Percentiles rank a stretch among this genome's conserved stretches.
phyloP scores from a whole-genome alignment of 148 eudicot species.

The Rheum nobile region DNA sequence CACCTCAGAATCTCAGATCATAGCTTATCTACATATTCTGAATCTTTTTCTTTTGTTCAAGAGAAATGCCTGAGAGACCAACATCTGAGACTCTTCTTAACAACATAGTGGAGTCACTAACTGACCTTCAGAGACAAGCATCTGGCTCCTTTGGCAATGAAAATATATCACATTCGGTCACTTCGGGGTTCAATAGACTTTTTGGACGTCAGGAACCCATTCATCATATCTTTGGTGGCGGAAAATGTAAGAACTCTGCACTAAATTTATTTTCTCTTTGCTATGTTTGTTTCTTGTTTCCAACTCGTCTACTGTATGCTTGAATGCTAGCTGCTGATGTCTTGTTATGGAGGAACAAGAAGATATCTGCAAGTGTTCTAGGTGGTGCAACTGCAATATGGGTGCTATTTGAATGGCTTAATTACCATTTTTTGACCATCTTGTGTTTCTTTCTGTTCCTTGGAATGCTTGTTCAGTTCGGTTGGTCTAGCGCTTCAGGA shows the following conservation, averaged over 20 bases:
- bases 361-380: conserved; percentile 65
- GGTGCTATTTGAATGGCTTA: conserved; percentile 85
- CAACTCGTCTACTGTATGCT: neutral
- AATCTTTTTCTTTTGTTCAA: neutral
- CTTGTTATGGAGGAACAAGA: conserved; percentile 92
- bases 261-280: neutral
- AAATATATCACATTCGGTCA: conserved; percentile 29
- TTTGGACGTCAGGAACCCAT: conserved; percentile 85
- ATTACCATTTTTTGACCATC: conserved; percentile 58
- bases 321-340: conserved; percentile 78
- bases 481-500: conserved; percentile 68
- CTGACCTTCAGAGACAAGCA: conserved; percentile 45
- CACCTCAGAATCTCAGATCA: neutral
- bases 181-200: conserved; percentile 50
- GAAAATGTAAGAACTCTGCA: conserved; percentile 42
- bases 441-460: conserved; percentile 41
- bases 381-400: conserved; percentile 55
- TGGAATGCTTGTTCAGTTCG: conserved; percentile 57
- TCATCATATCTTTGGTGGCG: conserved; percentile 81
- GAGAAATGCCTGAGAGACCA: conserved; percentile 62
- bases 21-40: neutral
- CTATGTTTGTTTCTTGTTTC: neutral
- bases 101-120: conserved; percentile 56
- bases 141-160: conserved; percentile 31
- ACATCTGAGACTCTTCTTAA: conserved; percentile 59